Evolutionary conservation across 164 flowering plant genomes (phyloP).

Genomic region (Amborella trichopoda): DNA sequence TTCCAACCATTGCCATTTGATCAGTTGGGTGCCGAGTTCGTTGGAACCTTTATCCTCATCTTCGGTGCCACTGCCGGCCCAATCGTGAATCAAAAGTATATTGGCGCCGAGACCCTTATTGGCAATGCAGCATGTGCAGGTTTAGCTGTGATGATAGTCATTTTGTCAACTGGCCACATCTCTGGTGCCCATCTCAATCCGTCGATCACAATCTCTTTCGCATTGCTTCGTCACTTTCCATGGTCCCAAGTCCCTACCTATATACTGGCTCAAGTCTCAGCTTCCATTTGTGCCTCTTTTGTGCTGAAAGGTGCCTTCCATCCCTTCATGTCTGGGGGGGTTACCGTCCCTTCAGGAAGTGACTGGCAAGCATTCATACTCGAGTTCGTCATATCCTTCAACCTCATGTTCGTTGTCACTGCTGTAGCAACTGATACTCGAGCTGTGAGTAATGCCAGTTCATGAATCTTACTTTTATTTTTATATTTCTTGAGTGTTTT

Average conservation of each 20-base stretch:
- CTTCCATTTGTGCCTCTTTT: conserved; percentile 69
- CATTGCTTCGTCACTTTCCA: conserved; percentile 60
- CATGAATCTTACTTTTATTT: too few relatives aligned
- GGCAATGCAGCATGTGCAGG: conserved; percentile 61
- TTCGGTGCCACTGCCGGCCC: conserved; percentile 73
- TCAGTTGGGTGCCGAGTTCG: conserved; percentile 88
- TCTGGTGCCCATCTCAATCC: conserved; percentile 93
- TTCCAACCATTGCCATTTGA: too few relatives aligned
- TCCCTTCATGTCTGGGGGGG: conserved; percentile 68
- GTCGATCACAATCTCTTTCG: conserved; percentile 64
- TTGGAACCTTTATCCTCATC: conserved; percentile 73
- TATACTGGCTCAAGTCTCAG: conserved; percentile 59
- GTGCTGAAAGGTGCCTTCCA: conserved; percentile 46
- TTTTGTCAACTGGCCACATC: conserved; percentile 71
- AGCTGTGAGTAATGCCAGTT: conserved; percentile 87
- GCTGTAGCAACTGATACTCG: conserved; percentile 85
- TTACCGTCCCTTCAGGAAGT: conserved; percentile 54
- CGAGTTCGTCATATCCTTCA: conserved; percentile 75
- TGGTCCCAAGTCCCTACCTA: conserved; percentile 82
- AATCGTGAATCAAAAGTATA: conserved; percentile 68
- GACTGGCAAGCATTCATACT: conserved; percentile 58
- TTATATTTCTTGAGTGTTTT: too few relatives aligned
- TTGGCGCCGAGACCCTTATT: conserved; percentile 45
- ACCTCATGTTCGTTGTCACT: conserved; percentile 90
- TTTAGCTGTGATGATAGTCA: conserved; percentile 74